Percentiles rank a stretch among this genome's conserved stretches.
phyloP scores from a whole-genome alignment of 345 rosid genomes.

The Rhodamnia rubescens region DNA sequence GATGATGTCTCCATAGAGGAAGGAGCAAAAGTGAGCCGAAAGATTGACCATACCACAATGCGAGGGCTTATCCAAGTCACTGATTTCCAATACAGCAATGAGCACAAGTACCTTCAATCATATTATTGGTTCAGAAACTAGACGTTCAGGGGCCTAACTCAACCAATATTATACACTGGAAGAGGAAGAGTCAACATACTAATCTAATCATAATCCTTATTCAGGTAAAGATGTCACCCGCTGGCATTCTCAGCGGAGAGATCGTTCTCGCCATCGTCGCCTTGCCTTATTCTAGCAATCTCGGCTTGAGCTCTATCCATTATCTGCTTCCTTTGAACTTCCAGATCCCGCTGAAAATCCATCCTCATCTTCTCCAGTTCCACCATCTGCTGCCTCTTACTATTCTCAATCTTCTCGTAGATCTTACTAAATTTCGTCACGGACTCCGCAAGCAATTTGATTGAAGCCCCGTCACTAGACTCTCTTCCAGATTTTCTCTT shows the following conservation, averaged over 20 bases:
- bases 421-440: conserved; percentile 70
- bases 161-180: background rate
- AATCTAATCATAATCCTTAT: background rate
- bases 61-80: background rate
- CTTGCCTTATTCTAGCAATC: conserved; percentile 59
- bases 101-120: background rate
- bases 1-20: background rate
- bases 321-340: conserved; percentile 79
- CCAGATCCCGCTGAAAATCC: conserved; percentile 85
- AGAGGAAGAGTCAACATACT: background rate
- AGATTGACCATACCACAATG: background rate
- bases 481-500: conserved; percentile 52
- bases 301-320: conserved; percentile 73
- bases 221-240: conserved; percentile 12
- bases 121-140: background rate
- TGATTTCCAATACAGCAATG: background rate
- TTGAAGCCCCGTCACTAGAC: conserved; percentile 40
- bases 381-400: conserved; percentile 72
- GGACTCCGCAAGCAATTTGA: conserved; percentile 73
- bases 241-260: conserved; percentile 56
- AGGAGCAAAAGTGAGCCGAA: background rate
- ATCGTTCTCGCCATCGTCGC: conserved; percentile 37
- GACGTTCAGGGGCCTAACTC: background rate
- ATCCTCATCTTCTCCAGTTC: conserved; percentile 92
- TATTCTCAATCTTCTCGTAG: conserved; percentile 87